These are phyloP conservation scores for Sarocladium oryzae DNA, from an alignment of 2,329 filamentous ascomycete genomes.

Conservation along the genomic window DNA sequence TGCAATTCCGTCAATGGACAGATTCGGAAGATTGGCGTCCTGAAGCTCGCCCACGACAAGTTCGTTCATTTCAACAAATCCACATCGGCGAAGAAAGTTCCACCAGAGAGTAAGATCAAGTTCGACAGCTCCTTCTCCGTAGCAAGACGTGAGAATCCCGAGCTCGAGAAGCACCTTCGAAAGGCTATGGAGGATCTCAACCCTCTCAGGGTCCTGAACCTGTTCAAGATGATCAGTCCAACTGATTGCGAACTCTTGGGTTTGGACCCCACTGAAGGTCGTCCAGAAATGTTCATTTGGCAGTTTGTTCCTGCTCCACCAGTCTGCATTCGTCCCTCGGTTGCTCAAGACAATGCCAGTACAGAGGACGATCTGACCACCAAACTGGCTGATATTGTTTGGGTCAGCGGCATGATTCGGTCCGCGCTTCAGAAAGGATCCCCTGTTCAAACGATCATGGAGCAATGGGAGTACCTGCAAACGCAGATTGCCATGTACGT, in stretches of 20 bases:
- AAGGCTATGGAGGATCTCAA: constrained; percentile 95
- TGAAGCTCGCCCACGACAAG: constrained; percentile 93
- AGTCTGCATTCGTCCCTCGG: constrained; percentile 88
- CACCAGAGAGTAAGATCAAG: constrained; percentile 71
- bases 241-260: constrained; percentile 88
- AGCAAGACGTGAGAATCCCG: constrained; percentile 69
- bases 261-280: constrained; percentile 76
- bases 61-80: constrained; percentile 85
- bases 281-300: constrained; percentile 97
- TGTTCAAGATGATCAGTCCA: constrained; percentile 82
- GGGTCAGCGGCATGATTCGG: constrained; percentile 81
- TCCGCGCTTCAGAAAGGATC: constrained; percentile 78
- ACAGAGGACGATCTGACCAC: constrained; percentile 96
- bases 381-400: constrained; percentile 93
- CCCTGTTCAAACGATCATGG: constrained; percentile 83
- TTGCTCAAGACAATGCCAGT: constrained; percentile 85
- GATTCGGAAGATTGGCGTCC: constrained; percentile 84
- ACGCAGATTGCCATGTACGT: constrained; percentile 96
- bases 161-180: constrained; percentile 83
- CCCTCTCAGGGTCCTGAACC: constrained; percentile 77
- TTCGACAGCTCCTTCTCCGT: constrained; percentile 83
- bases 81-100: constrained; percentile 74
- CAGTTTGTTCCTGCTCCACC: constrained; percentile 91
- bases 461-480: constrained; percentile 97
- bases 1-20: constrained; percentile 82